A percentile compares a stretch with the other conserved stretches of the same genome.
phyloP scores from a whole-genome alignment of 805 yeast species.

The Vanderwaltozyma polyspora region DNA sequence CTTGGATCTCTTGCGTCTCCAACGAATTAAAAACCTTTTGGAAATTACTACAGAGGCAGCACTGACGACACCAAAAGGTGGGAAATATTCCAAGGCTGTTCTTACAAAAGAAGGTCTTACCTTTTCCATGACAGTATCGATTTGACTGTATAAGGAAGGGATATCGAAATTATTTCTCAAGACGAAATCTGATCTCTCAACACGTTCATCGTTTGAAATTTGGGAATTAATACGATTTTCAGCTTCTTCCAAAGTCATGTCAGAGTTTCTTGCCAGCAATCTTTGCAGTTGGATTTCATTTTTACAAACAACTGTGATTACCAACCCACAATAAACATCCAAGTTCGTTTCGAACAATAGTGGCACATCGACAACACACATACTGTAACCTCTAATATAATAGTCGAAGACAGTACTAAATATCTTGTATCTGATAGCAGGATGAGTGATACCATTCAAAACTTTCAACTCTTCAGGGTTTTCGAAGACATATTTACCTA shows the following conservation, averaged over 20 bases:
- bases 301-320: constrained; percentile 57
- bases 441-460: constrained; percentile 75
- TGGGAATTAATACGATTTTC: constrained; percentile 64
- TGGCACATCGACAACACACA: constrained; percentile 84
- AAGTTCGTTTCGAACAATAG: constrained; percentile 72
- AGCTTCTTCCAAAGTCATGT: constrained; percentile 55
- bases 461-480: constrained; percentile 44
- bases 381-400: constrained; percentile 44
- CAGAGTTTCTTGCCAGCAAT: constrained; percentile 55
- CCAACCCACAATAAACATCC: constrained; percentile 57
- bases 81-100: constrained; percentile 29
- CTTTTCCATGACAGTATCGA: constrained; percentile 31
- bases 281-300: constrained; percentile 50
- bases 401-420: constrained; percentile 40
- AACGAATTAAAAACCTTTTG: constrained; percentile 8
- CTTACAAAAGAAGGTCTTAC: constrained; percentile 30
- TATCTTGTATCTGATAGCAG: constrained; percentile 63
- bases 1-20: constrained; percentile 2
- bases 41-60: constrained; percentile 21
- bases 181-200: constrained; percentile 49
- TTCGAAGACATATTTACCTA: constrained; percentile 73
- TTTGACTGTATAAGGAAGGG: constrained; percentile 32
- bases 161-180: constrained; percentile 48
- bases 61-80: constrained; percentile 31
- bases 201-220: constrained; percentile 51